These are phyloP conservation scores for Claviceps humidiphila DNA, from an alignment of 2,329 filamentous ascomycete genomes.

Conservation along the genomic window DNA sequence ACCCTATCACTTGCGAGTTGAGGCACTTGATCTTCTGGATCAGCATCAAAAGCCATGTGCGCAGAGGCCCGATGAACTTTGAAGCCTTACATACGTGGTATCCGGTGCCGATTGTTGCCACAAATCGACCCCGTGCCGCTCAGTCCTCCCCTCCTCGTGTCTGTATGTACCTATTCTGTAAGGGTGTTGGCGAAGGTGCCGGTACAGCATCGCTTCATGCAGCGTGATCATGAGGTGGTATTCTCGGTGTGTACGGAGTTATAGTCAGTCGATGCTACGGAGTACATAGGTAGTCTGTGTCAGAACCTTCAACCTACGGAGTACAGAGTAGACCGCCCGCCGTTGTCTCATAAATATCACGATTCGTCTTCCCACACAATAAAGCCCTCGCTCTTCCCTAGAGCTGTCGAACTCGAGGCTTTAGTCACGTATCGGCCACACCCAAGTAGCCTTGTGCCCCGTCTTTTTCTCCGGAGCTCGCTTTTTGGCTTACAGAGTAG, in stretches of 20 bases:
- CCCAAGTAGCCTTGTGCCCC: background rate
- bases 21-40: background rate
- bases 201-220: too few relatives aligned
- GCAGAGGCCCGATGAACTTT: too few relatives aligned
- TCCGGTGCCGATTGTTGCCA: background rate
- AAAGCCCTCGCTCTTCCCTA: background rate
- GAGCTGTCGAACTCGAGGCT: background rate
- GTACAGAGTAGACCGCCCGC: too few relatives aligned
- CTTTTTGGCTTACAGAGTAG: background rate
- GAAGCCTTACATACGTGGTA: background rate
- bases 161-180: too few relatives aligned
- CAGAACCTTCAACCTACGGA: background rate
- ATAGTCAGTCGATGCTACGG: too few relatives aligned
- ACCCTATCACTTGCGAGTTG: background rate
- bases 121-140: background rate
- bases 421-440: background rate
- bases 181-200: too few relatives aligned
- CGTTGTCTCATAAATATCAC: too few relatives aligned
- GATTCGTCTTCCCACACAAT: background rate
- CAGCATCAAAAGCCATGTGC: too few relatives aligned
- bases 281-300: background rate
- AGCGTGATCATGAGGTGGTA: too few relatives aligned
- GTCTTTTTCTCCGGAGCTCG: background rate
- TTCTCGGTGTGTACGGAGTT: too few relatives aligned
- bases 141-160: too few relatives aligned